Base-by-base conservation (phyloP, 495 filamentous ascomycete species). In the Apodospora peruviana region DNA sequence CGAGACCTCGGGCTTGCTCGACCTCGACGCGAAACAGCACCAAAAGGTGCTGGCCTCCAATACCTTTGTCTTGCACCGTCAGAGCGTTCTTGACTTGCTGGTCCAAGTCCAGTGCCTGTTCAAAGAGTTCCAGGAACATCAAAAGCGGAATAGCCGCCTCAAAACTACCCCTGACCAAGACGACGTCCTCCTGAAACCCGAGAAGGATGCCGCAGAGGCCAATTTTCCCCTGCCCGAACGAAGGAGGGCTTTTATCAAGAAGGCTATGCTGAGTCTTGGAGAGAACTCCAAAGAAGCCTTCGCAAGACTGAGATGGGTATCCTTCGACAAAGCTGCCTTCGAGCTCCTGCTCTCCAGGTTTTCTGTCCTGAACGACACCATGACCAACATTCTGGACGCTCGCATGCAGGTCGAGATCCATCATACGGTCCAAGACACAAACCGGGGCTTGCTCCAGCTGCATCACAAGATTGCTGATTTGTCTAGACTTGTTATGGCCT, bases 51-150 rank as follows among this genome's bases (percentile, higher is more conserved):
- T 66, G 39, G 61, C 65, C 42, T 68, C 69, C 45, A 72, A 74
- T 53, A 66, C 64, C 3, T 74, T 72, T 45, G 48, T 67, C 12
- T 59, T 74, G 17, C 70, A 72, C 41, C 67, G 69, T 17, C 66
- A 70, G 21, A 70, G 67, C 0, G 63, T 74, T 11, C 56, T 72
- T 0, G 69, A 74, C 37, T 53, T 72, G 41, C 61, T 74, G 12
- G 62, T 72, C 2, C 69, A 74, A 36, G 66, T 74, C 17, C 63
- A 72, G 51, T 66, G 61, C 32, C 49, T 74, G 16, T 74, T 74
- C 53, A 58, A 64, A 24, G 69, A 74, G 51, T 74, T 74, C 50
- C 50, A 62, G 41, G 67, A 71, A 40, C 64, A 70, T 22, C 66
- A 70, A 40, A 45, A 52, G n/a, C 53, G 59, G 21, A 58, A 70